These are phyloP conservation scores for Chytriomyces sp. DNA, from an alignment of 192 early-diverging fungal species.

Conservation along the genomic window DNA sequence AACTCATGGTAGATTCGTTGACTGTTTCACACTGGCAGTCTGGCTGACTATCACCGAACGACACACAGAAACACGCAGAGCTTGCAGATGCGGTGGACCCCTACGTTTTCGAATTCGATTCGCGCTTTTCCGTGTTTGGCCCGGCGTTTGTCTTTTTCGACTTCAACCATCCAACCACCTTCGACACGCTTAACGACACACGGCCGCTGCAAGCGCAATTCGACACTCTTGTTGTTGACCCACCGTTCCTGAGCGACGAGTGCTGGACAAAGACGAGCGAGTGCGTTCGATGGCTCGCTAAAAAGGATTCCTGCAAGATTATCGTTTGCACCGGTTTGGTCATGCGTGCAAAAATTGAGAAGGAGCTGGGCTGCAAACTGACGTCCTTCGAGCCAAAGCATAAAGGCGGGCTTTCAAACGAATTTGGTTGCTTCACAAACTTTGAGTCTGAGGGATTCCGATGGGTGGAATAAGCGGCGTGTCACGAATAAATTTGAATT, in stretches of 20 bases:
- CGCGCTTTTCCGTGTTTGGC: slow-evolving; percentile 74
- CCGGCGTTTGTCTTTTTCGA: slow-evolving; percentile 73
- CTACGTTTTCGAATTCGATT: slow-evolving; percentile 75
- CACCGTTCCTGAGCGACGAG: slow-evolving; percentile 79
- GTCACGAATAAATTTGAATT: not conserved
- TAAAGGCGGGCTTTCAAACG: slow-evolving; percentile 73
- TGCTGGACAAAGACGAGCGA: slow-evolving; percentile 72
- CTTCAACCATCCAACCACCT: slow-evolving; percentile 65
- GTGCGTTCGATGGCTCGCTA: slow-evolving; percentile 58
- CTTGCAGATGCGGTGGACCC: slow-evolving; percentile 41
- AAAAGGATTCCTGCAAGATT: slow-evolving; percentile 55
- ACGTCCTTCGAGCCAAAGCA: slow-evolving; percentile 71
- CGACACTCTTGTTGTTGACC: slow-evolving; percentile 77
- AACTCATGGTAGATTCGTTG: slow-evolving; percentile 56
- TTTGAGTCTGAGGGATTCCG: slow-evolving; percentile 47
- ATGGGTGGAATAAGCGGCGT: slow-evolving; percentile 8
- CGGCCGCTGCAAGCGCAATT: slow-evolving; percentile 41
- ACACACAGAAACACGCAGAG: slow-evolving; percentile 36
- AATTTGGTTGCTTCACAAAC: slow-evolving; percentile 76
- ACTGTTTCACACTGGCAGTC: not conserved
- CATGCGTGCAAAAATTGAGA: slow-evolving; percentile 57
- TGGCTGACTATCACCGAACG: not conserved
- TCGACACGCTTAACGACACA: slow-evolving; percentile 34
- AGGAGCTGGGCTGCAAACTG: slow-evolving; percentile 57
- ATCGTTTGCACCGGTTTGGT: slow-evolving; percentile 67